Percentiles rank a stretch among this genome's conserved stretches.
Conservation (phyloP, 1,139 yeast genomes). For the Yamadazyma atlantica region DNA sequence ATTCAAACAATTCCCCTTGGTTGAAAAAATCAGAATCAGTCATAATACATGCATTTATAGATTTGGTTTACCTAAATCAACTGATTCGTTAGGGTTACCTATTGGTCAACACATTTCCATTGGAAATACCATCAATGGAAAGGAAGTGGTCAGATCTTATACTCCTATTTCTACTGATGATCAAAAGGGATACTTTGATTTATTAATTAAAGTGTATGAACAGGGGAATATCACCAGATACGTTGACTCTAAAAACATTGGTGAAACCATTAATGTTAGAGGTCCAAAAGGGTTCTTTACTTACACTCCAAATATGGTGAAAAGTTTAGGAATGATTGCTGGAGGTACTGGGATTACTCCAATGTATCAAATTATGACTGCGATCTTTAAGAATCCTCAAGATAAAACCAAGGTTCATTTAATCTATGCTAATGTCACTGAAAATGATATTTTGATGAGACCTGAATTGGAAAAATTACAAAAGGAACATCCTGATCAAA, state of each 20-base stretch:
- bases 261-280: conserved; percentile 50
- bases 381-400: conserved; percentile 65
- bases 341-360: conserved; percentile 99
- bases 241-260: conserved; percentile 61
- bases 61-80: conserved; percentile 76
- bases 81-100: conserved; percentile 83
- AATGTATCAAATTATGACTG: conserved; percentile 78
- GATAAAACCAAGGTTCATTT: conserved; percentile 86
- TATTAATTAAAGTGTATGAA: conserved; percentile 89
- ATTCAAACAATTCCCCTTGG: conserved; percentile 80
- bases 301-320: conserved; percentile 79
- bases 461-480: conserved; percentile 70
- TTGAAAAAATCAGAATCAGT: conserved; percentile 72
- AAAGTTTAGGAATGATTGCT: conserved; percentile 80
- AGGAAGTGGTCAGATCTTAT: conserved; percentile 86
- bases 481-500: conserved; percentile 68
- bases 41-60: conserved; percentile 86
- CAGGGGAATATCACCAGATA: conserved; percentile 83
- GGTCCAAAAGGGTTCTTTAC: conserved; percentile 95
- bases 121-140: conserved; percentile 64
- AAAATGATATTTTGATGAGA: conserved; percentile 74
- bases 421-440: conserved; percentile 76
- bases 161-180: conserved; percentile 91
- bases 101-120: conserved; percentile 92
- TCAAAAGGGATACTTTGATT: conserved; percentile 83